phyloP scores from a whole-genome alignment of 1,284 basidiomycete species.

The Hemileia vastatrix region DNA sequence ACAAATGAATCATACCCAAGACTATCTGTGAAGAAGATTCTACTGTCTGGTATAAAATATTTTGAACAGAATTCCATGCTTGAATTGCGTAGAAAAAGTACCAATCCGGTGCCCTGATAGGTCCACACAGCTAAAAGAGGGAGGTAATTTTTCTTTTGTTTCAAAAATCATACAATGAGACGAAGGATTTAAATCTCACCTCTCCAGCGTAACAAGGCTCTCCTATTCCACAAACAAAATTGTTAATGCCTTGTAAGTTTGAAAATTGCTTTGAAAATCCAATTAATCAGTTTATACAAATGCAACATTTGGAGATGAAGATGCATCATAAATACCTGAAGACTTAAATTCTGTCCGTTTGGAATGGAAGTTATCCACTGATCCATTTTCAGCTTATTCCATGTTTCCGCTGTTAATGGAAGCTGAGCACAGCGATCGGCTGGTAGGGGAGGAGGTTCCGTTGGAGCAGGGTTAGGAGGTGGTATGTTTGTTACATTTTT shows the following conservation, averaged over 20 bases:
- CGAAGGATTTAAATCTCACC: not conserved
- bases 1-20: not conserved
- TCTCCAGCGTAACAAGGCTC: constrained; percentile 15
- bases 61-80: constrained; percentile 18
- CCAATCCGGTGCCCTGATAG: constrained; percentile 13
- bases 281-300: too few species aligned
- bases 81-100: constrained; percentile 17
- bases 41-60: constrained; percentile 18
- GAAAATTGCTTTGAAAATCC: constrained; percentile 2
- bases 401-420: too few species aligned
- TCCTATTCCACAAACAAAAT: constrained; percentile 19
- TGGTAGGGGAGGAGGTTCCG: too few species aligned
- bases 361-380: too few species aligned
- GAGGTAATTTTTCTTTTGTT: not conserved
- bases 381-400: too few species aligned
- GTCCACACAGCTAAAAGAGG: constrained; percentile 1
- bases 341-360: too few species aligned
- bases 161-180: not conserved
- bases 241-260: constrained; percentile 3
- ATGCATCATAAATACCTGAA: too few species aligned
- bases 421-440: too few species aligned
- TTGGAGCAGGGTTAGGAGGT: too few species aligned
- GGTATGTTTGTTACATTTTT: too few species aligned
- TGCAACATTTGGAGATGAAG: too few species aligned
- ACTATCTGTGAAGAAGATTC: not conserved